These are phyloP conservation scores for Ganoderma multipileum DNA, from an alignment of 1,284 basidiomycete genomes.

Conservation along the genomic window DNA sequence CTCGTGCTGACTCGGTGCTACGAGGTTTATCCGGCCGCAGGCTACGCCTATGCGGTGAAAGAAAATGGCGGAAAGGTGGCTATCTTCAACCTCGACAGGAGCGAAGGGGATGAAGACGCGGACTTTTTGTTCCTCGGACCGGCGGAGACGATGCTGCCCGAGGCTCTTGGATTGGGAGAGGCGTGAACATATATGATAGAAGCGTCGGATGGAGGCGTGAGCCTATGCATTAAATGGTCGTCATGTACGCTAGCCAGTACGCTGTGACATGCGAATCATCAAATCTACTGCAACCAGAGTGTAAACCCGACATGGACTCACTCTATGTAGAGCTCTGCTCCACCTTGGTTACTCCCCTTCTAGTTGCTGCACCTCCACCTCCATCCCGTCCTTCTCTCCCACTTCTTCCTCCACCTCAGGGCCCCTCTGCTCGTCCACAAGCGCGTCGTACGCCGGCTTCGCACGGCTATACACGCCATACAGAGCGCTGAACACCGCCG, in stretches of 20 bases:
- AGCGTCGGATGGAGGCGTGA: slow-evolving; percentile 6
- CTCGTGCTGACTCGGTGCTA: background rate
- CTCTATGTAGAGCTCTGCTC: slow-evolving; percentile 1
- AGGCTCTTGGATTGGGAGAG: slow-evolving; percentile 23
- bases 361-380: background rate
- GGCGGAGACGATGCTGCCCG: slow-evolving; percentile 24
- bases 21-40: slow-evolving; percentile 56
- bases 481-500: slow-evolving; percentile 59
- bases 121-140: slow-evolving; percentile 28
- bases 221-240: slow-evolving; percentile 15
- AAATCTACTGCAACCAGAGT: background rate
- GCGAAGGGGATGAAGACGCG: slow-evolving; percentile 23
- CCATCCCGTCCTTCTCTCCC: slow-evolving; percentile 5
- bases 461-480: slow-evolving; percentile 55
- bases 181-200: background rate
- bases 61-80: slow-evolving; percentile 15
- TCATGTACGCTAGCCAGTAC: slow-evolving; percentile 4
- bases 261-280: background rate
- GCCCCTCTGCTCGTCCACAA: slow-evolving; percentile 53
- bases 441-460: slow-evolving; percentile 59
- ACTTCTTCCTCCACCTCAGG: slow-evolving; percentile 6
- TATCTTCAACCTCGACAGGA: slow-evolving; percentile 22
- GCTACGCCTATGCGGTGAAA: slow-evolving; percentile 40
- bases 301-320: background rate
- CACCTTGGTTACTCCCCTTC: background rate